These are phyloP conservation scores for Magnaporthiopsis incrustans DNA, from an alignment of 2,329 filamentous ascomycete genomes.

Conservation along the genomic window DNA sequence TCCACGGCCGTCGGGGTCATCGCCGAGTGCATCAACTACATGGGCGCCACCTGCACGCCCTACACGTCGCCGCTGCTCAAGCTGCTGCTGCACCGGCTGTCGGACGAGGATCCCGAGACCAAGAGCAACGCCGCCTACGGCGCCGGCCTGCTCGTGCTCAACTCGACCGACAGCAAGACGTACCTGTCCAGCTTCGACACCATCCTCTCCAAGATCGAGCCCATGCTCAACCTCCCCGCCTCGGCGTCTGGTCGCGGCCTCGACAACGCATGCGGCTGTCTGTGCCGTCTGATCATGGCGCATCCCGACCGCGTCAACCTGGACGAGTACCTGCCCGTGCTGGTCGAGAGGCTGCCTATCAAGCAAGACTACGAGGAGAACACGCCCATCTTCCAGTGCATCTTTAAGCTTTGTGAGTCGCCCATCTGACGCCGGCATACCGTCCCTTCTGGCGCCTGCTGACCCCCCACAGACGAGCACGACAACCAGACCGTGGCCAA, in stretches of 20 bases:
- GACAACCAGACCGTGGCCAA: slow-evolving; percentile 62
- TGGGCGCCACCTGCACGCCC: slow-evolving; percentile 72
- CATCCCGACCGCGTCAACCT: slow-evolving; percentile 79
- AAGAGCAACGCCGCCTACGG: slow-evolving; percentile 96
- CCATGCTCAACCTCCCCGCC: slow-evolving; percentile 46
- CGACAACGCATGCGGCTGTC: slow-evolving; percentile 88
- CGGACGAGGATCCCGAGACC: slow-evolving; percentile 82
- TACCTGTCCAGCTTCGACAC: slow-evolving; percentile 67
- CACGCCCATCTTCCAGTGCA: slow-evolving; percentile 83
- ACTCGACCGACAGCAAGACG: slow-evolving; percentile 66
- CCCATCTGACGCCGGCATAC: neutral
- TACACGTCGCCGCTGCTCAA: slow-evolving; percentile 72
- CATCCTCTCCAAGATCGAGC: slow-evolving; percentile 80
- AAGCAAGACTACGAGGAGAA: slow-evolving; percentile 97
- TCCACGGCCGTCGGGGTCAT: slow-evolving; percentile 86
- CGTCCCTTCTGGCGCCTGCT: neutral
- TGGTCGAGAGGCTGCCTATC: slow-evolving; percentile 74
- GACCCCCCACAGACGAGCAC: slow-evolving; percentile 46
- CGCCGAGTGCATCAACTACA: slow-evolving; percentile 81
- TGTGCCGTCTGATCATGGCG: slow-evolving; percentile 85
- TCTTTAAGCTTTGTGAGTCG: slow-evolving; percentile 72
- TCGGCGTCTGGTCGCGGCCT: slow-evolving; percentile 49
- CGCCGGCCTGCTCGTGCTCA: slow-evolving; percentile 73
- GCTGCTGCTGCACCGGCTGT: slow-evolving; percentile 75
- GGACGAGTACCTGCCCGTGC: slow-evolving; percentile 68